phyloP scores from a whole-genome alignment of 2,329 filamentous ascomycete species.

The Fusarium phyllophilum region DNA sequence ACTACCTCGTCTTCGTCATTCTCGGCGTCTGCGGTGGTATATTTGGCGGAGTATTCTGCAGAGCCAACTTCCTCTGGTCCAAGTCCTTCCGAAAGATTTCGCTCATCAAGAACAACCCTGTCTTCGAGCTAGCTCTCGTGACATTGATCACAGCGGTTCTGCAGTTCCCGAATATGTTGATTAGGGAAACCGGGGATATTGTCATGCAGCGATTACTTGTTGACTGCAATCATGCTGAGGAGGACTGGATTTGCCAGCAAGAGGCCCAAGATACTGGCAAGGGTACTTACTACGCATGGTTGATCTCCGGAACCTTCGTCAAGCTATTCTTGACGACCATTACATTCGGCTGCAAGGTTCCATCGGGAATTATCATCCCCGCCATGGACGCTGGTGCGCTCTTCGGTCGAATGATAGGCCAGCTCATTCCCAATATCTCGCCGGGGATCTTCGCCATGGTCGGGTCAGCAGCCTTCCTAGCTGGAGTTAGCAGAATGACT shows the following conservation, averaged over 20 bases:
- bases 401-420: conserved; percentile 22
- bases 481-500: conserved; percentile 31
- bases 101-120: conserved; percentile 15
- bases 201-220: conserved; percentile 25
- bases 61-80: conserved; percentile 21
- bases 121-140: conserved; percentile 14
- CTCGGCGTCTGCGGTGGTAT: conserved; percentile 22
- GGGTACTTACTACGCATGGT: conserved; percentile 22
- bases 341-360: conserved; percentile 31
- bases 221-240: conserved; percentile 7
- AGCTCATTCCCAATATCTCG: conserved; percentile 16
- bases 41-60: conserved; percentile 24
- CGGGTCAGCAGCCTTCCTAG: conserved; percentile 25
- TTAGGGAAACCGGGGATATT: conserved; percentile 30
- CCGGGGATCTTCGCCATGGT: conserved; percentile 34
- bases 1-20: conserved; percentile 18
- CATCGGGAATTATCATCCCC: conserved; percentile 30
- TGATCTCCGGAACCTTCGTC: conserved; percentile 19
- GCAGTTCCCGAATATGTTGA: conserved; percentile 19
- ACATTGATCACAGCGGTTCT: conserved; percentile 9
- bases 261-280: conserved; percentile 12
- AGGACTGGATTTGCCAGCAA: conserved; percentile 29
- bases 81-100: conserved; percentile 15
- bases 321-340: conserved; percentile 27
- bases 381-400: conserved; percentile 23